Base-by-base conservation (phyloP, 805 yeast genomes). In the Yarrowia sp. region DNA sequence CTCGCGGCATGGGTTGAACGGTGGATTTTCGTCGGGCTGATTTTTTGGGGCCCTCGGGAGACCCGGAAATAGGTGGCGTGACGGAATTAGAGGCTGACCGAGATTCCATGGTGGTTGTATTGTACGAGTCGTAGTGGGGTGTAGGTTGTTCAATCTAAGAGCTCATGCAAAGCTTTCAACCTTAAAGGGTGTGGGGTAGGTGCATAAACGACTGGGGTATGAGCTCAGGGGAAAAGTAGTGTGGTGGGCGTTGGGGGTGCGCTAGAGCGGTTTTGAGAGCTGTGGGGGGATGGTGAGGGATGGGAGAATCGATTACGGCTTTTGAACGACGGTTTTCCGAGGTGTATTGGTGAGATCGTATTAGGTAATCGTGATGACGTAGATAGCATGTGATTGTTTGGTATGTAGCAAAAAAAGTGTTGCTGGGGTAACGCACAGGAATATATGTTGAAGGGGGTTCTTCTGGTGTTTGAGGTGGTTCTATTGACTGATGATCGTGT, bases 1-100 rank as follows among this genome's bases (percentile, higher is more conserved):
- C 64, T n/a, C 64, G 51, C 8, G 64, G 64, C 64, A 58, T 44
- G 43, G 64, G 64, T 35, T 58, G 50, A 10, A 58, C 64, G 22
- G 64, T 44, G 7, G 51, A 43, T 8, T 43, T 42, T 13, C 51
- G 42, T 1, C 51, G 50, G 0, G 36, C 44, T 13, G 63, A 43
- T 42, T 44, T 42, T n/a, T 58, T 58, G 41, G 64, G 17, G 51
- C 43, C 35, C 35, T 58, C 51, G 14, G 58, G 58, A 15, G 61
- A 55, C 13, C 47, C 47, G 0, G 36, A 22, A 22, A 36, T 39
- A 28, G 61, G 61, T 17, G 61, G 61, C 7, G 61, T 55, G 36
- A 9, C 47, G 47, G 61, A 55, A 38, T 41, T 41, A 13, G 61
- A 55, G 8, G 61, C 41, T 11, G 61, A 55, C 32, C 47, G 41